Percentiles rank a stretch among this genome's conserved stretches.
Evolutionary conservation across 73 alveolate genomes (phyloP).

Genomic region (Stentor coeruleus): DNA sequence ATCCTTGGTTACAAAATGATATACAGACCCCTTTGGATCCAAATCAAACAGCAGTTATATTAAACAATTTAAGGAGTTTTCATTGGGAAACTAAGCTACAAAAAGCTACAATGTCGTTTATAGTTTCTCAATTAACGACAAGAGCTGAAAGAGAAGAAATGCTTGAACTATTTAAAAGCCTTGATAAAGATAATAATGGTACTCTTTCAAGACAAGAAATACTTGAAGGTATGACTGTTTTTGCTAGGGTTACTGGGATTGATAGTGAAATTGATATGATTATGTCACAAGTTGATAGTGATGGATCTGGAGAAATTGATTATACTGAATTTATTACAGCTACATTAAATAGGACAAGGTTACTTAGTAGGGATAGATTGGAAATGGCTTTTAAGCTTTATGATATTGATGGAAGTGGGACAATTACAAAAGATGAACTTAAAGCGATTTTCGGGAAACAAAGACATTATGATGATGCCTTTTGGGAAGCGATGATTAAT

Average conservation of each 20-base stretch:
- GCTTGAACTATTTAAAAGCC: slow-evolving; percentile 21
- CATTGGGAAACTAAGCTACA: background rate
- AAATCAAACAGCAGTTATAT: background rate
- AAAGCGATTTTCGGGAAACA: slow-evolving; percentile 24
- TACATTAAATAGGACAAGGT: slow-evolving; percentile 24
- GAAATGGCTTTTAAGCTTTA: slow-evolving; percentile 46
- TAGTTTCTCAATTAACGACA: background rate
- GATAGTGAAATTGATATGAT: slow-evolving; percentile 28
- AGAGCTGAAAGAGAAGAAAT: slow-evolving; percentile 20
- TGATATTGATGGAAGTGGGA: slow-evolving; percentile 44
- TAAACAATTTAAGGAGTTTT: too few species aligned
- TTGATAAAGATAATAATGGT: slow-evolving; percentile 38
- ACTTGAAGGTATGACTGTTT: slow-evolving; percentile 24
- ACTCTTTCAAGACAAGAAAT: slow-evolving; percentile 28
- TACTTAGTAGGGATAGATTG: slow-evolving; percentile 32
- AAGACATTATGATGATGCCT: background rate
- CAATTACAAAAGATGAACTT: slow-evolving; percentile 36
- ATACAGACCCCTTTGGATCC: background rate
- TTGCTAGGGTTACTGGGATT: slow-evolving; percentile 11
- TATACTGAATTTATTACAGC: slow-evolving; percentile 51
- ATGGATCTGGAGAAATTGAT: slow-evolving; percentile 49
- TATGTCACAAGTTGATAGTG: slow-evolving; percentile 32
- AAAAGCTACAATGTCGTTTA: background rate
- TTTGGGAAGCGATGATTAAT: background rate
- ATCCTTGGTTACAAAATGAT: slow-evolving; percentile 36